A percentile compares a stretch with the other conserved stretches of the same genome.
phyloP scores from a whole-genome alignment of 345 rosid genomes.

The Microcos paniculata region DNA sequence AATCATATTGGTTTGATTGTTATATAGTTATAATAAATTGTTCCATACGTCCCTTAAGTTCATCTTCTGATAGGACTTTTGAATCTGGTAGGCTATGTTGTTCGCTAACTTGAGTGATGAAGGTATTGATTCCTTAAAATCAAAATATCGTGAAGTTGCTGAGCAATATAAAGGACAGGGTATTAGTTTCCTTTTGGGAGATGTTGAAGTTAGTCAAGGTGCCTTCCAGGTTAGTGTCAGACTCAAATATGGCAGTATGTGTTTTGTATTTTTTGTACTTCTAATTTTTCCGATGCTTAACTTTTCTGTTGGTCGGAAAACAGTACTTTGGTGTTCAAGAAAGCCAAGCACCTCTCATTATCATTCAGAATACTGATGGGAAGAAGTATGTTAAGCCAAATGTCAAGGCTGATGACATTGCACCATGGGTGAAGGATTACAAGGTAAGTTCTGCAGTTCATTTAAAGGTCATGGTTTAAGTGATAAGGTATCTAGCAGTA shows the following conservation, averaged over 20 bases:
- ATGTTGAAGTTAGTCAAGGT: conserved; percentile 77
- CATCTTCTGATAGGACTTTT: conserved; percentile 9
- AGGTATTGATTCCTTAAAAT: conserved; percentile 54
- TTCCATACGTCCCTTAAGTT: neutral
- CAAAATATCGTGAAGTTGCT: conserved; percentile 74
- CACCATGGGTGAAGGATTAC: conserved; percentile 80
- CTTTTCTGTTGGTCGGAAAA: conserved; percentile 24
- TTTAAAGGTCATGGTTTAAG: neutral
- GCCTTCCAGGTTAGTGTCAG: conserved; percentile 74
- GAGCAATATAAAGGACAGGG: conserved; percentile 68
- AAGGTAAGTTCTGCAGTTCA: conserved; percentile 46
- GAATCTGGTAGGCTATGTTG: conserved; percentile 69
- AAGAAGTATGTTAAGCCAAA: conserved; percentile 77
- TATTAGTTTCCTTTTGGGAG: conserved; percentile 79
- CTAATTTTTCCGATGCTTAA: neutral
- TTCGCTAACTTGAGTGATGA: conserved; percentile 66
- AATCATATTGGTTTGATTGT: neutral
- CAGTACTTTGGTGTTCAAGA: conserved; percentile 93
- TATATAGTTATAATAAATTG: neutral
- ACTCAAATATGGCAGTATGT: neutral
- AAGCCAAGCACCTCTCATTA: conserved; percentile 78
- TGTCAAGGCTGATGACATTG: conserved; percentile 65
- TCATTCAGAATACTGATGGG: conserved; percentile 65
- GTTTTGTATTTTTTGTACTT: neutral
- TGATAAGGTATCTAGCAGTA: neutral